phyloP scores from a whole-genome alignment of 202 grass and related monocot species.

The Zizania palustris region DNA sequence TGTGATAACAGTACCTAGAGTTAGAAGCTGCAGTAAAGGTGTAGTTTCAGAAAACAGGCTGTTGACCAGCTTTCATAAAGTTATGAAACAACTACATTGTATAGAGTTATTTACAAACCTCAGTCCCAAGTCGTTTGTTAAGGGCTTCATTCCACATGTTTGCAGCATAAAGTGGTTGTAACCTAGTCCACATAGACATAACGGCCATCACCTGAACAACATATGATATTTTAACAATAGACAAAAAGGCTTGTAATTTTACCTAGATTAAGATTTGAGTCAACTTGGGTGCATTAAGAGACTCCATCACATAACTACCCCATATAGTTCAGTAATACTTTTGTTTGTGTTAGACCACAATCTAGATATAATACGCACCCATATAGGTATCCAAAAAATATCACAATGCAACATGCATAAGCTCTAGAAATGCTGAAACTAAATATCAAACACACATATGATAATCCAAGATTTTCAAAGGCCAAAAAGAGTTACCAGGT shows the following conservation, averaged over 20 bases:
- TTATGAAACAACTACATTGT: neutral
- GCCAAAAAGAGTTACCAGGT: constrained; percentile 63
- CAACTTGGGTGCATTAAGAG: constrained; percentile 20
- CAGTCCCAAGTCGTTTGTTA: constrained; percentile 91
- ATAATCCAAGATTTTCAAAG: constrained; percentile 24
- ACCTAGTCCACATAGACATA: constrained; percentile 97
- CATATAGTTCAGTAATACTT: neutral
- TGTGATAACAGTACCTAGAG: neutral
- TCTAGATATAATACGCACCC: neutral
- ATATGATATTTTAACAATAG: neutral
- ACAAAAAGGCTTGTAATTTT: neutral
- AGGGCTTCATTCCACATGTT: constrained; percentile 99
- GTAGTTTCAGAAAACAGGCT: neutral
- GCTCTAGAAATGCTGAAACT: neutral
- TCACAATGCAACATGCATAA: neutral
- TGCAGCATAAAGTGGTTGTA: constrained; percentile 91
- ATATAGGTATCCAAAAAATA: neutral
- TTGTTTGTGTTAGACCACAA: constrained; percentile 6
- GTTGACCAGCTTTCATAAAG: neutral
- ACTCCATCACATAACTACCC: neutral
- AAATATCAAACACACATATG: constrained; percentile 4
- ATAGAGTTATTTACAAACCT: constrained; percentile 58
- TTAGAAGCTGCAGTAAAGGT: neutral
- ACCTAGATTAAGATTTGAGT: neutral
- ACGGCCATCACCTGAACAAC: constrained; percentile 79